These are phyloP conservation scores for Sugiyamaella grinbergsii DNA, from an alignment of 1,139 yeast genomes.

Conservation along the genomic window DNA sequence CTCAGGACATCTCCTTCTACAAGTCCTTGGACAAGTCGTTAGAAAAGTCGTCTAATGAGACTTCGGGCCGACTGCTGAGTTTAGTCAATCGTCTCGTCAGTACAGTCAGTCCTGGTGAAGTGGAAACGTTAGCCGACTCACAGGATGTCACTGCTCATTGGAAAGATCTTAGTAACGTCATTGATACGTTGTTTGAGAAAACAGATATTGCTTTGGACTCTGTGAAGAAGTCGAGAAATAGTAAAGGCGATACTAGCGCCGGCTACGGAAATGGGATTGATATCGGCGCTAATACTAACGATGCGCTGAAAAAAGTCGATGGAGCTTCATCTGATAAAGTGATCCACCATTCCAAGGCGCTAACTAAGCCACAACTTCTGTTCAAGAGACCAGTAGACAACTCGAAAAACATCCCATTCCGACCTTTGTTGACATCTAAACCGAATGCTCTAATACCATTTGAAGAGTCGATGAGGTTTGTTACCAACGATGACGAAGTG, in stretches of 20 bases:
- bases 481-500: slow-evolving; percentile 29
- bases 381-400: slow-evolving; percentile 69
- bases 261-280: slow-evolving; percentile 6
- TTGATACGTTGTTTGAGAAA: slow-evolving; percentile 76
- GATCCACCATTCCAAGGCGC: slow-evolving; percentile 43
- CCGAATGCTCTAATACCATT: slow-evolving; percentile 67
- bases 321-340: slow-evolving; percentile 26
- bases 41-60: slow-evolving; percentile 47
- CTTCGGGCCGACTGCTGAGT: slow-evolving; percentile 51
- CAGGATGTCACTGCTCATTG: slow-evolving; percentile 56
- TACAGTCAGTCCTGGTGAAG: slow-evolving; percentile 47
- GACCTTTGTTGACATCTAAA: slow-evolving; percentile 67
- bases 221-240: slow-evolving; percentile 35
- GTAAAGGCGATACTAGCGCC: slow-evolving; percentile 25
- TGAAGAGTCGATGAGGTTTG: slow-evolving; percentile 51
- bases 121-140: slow-evolving; percentile 41
- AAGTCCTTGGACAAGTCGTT: slow-evolving; percentile 63
- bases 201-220: slow-evolving; percentile 67
- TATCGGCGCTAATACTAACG: not conserved
- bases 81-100: slow-evolving; percentile 57
- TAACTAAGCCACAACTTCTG: slow-evolving; percentile 70
- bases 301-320: slow-evolving; percentile 10
- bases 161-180: slow-evolving; percentile 60
- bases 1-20: slow-evolving; percentile 79
- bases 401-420: slow-evolving; percentile 68